These are phyloP conservation scores for Rhodomyrtus tomentosa DNA, from an alignment of 345 rosid genomes.

Conservation along the genomic window DNA sequence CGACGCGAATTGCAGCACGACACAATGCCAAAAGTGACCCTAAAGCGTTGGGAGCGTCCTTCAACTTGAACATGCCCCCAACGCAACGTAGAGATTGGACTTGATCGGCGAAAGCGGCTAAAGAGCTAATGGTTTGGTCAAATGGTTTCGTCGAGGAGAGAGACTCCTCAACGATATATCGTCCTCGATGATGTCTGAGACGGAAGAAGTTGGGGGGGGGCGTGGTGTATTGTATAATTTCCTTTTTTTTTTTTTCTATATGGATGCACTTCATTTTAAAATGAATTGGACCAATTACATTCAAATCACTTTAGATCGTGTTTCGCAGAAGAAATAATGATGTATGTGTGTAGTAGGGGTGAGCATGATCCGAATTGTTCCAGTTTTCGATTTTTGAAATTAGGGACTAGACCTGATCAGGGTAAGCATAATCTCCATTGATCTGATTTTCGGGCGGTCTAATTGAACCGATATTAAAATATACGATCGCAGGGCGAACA, in stretches of 20 bases:
- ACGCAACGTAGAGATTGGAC: not conserved
- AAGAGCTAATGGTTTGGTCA: not conserved
- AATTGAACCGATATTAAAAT: too few species aligned
- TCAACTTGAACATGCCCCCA: not conserved
- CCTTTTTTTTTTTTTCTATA: too few species aligned
- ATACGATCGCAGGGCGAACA: too few species aligned
- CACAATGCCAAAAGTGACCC: not conserved
- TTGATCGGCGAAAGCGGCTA: not conserved
- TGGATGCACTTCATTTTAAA: too few species aligned
- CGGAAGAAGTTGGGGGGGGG: not conserved
- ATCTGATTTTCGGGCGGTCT: too few species aligned
- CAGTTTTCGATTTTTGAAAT: too few species aligned
- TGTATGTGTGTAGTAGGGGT: too few species aligned
- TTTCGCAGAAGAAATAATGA: fast-evolving
- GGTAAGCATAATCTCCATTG: too few species aligned
- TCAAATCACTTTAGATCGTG: not conserved
- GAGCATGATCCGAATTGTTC: too few species aligned
- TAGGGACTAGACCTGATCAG: too few species aligned
- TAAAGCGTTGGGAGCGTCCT: not conserved
- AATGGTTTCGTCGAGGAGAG: not conserved
- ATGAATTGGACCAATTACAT: not conserved
- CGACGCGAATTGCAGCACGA: not conserved
- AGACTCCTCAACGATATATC: not conserved
- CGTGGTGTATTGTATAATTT: not conserved
- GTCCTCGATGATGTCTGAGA: not conserved